Evolutionary conservation across 192 early-diverging fungal species (phyloP).

Genomic region (Ramicandelaber brevisporus): DNA sequence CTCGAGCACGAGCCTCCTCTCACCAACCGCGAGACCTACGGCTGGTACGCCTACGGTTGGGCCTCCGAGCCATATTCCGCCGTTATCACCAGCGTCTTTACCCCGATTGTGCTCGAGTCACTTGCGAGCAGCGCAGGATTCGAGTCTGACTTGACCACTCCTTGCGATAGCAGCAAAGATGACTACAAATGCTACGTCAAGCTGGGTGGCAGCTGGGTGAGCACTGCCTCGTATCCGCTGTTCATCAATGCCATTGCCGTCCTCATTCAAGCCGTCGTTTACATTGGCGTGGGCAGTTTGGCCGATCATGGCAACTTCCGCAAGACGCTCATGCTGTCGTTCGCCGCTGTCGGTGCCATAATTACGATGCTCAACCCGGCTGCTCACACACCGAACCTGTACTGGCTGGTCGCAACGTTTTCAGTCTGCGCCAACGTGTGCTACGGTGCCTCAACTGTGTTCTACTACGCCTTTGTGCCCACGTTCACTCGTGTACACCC

Average conservation of each 20-base stretch:
- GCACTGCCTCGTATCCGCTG: conserved; percentile 6
- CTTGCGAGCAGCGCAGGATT: conserved; percentile 1
- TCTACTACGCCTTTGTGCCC: conserved; percentile 23
- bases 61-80: conserved; percentile 1
- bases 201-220: conserved; percentile 3
- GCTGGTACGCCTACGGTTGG: conserved; percentile 2
- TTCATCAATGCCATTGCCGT: conserved; percentile 15
- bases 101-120: conserved; percentile 1
- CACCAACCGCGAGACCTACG: not conserved
- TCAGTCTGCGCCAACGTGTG: conserved; percentile 16
- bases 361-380: conserved; percentile 17
- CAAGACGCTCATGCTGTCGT: conserved; percentile 12
- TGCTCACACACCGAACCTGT: conserved; percentile 6
- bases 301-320: conserved; percentile 20
- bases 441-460: conserved; percentile 20
- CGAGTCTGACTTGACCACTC: conserved; percentile 1
- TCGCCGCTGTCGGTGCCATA: conserved; percentile 8
- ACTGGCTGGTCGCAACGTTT: conserved; percentile 12
- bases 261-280: conserved; percentile 16
- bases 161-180: too few relatives aligned
- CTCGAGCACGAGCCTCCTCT: too few relatives aligned
- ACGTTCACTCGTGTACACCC: conserved; percentile 14
- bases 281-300: conserved; percentile 16
- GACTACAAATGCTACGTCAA: conserved; percentile 1
- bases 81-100: conserved; percentile 1